Conservation (phyloP, 2,329 filamentous ascomycete genomes). For the Juglanconis sp. region DNA sequence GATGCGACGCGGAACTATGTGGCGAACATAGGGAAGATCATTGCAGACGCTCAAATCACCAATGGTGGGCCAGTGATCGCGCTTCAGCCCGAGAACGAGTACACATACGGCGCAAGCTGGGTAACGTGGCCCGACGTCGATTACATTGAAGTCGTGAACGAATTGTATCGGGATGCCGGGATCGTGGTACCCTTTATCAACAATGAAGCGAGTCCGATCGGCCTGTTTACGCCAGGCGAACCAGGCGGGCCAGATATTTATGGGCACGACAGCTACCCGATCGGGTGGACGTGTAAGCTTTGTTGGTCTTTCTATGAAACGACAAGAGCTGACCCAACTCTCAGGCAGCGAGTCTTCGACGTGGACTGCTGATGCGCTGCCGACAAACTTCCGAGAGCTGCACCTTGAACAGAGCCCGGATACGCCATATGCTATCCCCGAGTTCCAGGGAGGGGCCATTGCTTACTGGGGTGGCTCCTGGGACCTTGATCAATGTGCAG, state of each 20-base stretch:
- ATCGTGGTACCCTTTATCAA: constrained; percentile 72
- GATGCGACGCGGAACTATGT: constrained; percentile 63
- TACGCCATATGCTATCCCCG: constrained; percentile 63
- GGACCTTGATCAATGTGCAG: constrained; percentile 60
- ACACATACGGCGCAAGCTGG: constrained; percentile 49
- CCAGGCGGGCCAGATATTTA: constrained; percentile 60
- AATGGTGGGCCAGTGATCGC: constrained; percentile 78
- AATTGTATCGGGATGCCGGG: constrained; percentile 65
- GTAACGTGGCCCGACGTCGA: constrained; percentile 60
- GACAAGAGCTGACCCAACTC: constrained; percentile 30
- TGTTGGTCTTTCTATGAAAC: constrained; percentile 24
- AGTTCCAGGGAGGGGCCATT: constrained; percentile 64
- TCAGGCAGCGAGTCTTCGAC: constrained; percentile 38
- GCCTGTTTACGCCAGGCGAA: constrained; percentile 62
- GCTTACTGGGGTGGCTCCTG: constrained; percentile 73
- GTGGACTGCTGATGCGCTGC: constrained; percentile 58
- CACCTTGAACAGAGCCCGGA: constrained; percentile 61
- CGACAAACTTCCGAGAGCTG: constrained; percentile 49
- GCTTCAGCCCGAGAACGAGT: constrained; percentile 81
- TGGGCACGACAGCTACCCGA: constrained; percentile 62
- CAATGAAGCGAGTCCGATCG: constrained; percentile 64
- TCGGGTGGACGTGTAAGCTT: constrained; percentile 50
- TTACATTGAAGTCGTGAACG: constrained; percentile 69
- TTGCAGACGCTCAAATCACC: constrained; percentile 76
- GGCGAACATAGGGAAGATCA: constrained; percentile 57